Conservation (phyloP, 192 early-diverging fungal species). For the Fimicolochytrium jonesii region DNA sequence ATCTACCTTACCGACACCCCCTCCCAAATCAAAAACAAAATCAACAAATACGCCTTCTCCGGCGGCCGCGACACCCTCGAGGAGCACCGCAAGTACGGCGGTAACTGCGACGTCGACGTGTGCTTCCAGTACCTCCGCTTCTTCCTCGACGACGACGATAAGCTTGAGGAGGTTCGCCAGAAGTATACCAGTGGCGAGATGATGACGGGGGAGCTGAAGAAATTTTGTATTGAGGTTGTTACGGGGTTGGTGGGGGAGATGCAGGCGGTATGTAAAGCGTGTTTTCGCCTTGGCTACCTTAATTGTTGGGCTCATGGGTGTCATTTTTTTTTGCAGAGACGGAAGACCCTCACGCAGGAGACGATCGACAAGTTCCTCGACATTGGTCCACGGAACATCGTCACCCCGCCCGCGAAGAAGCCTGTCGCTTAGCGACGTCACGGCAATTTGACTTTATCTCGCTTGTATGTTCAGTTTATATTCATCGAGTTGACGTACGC, state of each 20-base stretch:
- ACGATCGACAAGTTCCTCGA: constrained; percentile 17
- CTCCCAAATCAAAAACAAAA: constrained; percentile 95
- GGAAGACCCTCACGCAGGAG: constrained; percentile 20
- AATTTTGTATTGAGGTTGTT: constrained; percentile 79
- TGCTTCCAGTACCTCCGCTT: constrained; percentile 89
- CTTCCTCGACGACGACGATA: constrained; percentile 93
- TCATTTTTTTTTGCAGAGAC: constrained; percentile 4
- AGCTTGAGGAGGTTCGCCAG: constrained; percentile 63
- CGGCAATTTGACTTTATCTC: no score
- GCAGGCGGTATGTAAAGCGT: constrained; percentile 55
- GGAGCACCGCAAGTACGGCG: constrained; percentile 74
- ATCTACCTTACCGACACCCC: constrained; percentile 90
- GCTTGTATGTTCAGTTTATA: no score
- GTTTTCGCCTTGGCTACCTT: no score
- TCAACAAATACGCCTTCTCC: constrained; percentile 92
- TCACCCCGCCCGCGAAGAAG: neutral
- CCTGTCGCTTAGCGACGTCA: no score
- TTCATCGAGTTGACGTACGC: no score
- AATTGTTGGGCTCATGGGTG: no score
- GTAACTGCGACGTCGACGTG: constrained; percentile 94
- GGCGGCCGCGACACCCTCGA: constrained; percentile 87
- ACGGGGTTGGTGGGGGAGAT: constrained; percentile 71
- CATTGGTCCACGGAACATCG: neutral
- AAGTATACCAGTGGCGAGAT: constrained; percentile 80
- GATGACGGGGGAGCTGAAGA: constrained; percentile 85